These are phyloP conservation scores for Basipetospora sp. DNA, from an alignment of 2,329 filamentous ascomycete genomes.

Conservation along the genomic window DNA sequence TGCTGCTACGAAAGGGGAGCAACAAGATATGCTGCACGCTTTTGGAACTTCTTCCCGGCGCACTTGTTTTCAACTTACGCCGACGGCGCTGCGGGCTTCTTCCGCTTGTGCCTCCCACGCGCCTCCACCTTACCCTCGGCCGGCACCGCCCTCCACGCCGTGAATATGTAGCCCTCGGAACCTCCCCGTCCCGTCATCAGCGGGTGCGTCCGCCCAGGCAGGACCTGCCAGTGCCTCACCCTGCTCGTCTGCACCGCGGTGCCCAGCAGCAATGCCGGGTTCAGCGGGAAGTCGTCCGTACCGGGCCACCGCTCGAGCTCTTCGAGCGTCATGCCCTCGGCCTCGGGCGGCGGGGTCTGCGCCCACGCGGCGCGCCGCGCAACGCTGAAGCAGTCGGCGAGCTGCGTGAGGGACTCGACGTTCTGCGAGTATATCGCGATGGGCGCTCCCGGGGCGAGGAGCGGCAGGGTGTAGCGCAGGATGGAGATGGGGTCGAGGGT, in stretches of 20 bases:
- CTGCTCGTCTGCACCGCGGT: constrained; percentile 68
- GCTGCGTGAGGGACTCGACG: constrained; percentile 60
- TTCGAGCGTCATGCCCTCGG: constrained; percentile 27
- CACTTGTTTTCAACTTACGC: too few relatives aligned
- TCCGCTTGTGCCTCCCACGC: constrained; percentile 62
- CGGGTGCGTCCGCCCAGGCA: constrained; percentile 84
- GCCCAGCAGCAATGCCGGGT: constrained; percentile 70
- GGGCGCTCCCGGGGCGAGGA: constrained; percentile 69
- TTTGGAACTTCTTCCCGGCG: too few relatives aligned
- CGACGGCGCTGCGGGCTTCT: constrained; percentile 30
- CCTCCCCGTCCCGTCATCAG: constrained; percentile 82
- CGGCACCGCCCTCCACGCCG: constrained; percentile 66
- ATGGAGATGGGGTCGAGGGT: constrained; percentile 69
- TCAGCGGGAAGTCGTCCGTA: constrained; percentile 68
- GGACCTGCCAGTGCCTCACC: constrained; percentile 71
- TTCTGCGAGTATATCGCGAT: constrained; percentile 74
- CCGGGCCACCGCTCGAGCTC: constrained; percentile 43
- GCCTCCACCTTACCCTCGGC: constrained; percentile 68
- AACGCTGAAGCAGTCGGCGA: constrained; percentile 76
- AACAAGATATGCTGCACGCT: too few relatives aligned
- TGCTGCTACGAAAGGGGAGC: too few relatives aligned
- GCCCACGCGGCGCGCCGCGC: constrained; percentile 64
- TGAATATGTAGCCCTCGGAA: constrained; percentile 80
- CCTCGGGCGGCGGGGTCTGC: constrained; percentile 32
- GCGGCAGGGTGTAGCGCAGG: constrained; percentile 58